phyloP scores from a whole-genome alignment of 2,329 filamentous ascomycete species.

The Exophiala sp. region DNA sequence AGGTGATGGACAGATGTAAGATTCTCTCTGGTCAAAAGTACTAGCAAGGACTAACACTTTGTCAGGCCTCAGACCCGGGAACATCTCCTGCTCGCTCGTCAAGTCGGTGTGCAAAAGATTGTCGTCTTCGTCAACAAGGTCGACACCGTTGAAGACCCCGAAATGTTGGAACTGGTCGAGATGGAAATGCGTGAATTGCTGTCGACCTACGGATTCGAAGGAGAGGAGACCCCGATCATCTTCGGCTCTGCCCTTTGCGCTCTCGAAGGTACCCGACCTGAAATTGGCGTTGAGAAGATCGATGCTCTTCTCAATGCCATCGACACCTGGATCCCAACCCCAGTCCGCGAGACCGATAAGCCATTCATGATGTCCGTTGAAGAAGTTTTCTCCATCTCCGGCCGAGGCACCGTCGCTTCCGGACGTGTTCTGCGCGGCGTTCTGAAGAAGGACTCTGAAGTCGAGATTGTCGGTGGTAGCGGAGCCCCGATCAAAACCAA shows the following conservation, averaged over 20 bases:
- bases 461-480: constrained; percentile 90
- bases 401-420: constrained; percentile 93
- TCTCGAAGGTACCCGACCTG: constrained; percentile 75
- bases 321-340: constrained; percentile 94
- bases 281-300: constrained; percentile 82
- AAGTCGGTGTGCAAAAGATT: constrained; percentile 96
- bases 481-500: constrained; percentile 86
- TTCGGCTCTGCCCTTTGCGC: constrained; percentile 96
- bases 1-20: constrained; percentile 92
- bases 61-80: constrained; percentile 89
- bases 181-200: constrained; percentile 99
- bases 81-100: constrained; percentile 92
- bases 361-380: constrained; percentile 99
- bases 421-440: constrained; percentile 94
- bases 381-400: constrained; percentile 82
- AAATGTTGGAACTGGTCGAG: constrained; percentile 99
- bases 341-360: constrained; percentile 89
- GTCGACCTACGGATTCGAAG: constrained; percentile 88
- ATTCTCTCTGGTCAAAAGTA: neutral
- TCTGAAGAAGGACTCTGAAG: constrained; percentile 87
- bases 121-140: constrained; percentile 99
- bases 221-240: constrained; percentile 94
- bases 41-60: neutral
- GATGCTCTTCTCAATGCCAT: constrained; percentile 86
- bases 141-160: constrained; percentile 91